These are phyloP conservation scores for Coprinopsis cinerea DNA, from an alignment of 768 basidiomycete species.

Conservation along the genomic window DNA sequence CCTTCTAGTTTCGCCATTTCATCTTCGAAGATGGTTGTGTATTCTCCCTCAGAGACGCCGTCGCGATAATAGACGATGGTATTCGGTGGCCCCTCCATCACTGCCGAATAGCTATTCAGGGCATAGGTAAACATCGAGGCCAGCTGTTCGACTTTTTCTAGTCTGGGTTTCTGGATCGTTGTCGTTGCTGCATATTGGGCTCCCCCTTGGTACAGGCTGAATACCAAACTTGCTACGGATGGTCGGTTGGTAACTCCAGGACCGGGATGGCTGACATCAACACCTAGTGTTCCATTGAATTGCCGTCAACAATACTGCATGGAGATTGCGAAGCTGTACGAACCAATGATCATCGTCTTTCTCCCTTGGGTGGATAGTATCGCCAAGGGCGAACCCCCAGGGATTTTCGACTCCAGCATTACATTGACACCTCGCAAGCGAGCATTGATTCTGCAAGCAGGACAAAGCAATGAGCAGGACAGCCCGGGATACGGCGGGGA, in stretches of 20 bases:
- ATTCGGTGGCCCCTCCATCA: conserved; percentile 14
- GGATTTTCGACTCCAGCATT: conserved; percentile 24
- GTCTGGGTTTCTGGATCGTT: conserved; percentile 38
- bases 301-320: neutral
- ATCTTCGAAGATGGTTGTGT: conserved; percentile 24
- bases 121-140: conserved; percentile 31
- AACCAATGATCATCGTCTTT: conserved; percentile 40
- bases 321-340: conserved; percentile 1
- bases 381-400: conserved; percentile 1
- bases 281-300: conserved; percentile 40
- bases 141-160: conserved; percentile 43
- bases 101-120: conserved; percentile 9
- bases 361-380: too few species aligned
- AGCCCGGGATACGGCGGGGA: too few species aligned
- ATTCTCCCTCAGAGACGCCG: conserved; percentile 42
- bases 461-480: too few species aligned
- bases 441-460: conserved; percentile 52
- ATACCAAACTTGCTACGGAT: conserved; percentile 56
- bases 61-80: conserved; percentile 43
- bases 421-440: conserved; percentile 49
- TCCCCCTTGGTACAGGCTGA: conserved; percentile 41
- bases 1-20: conserved; percentile 46
- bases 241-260: conserved; percentile 42
- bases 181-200: conserved; percentile 42
- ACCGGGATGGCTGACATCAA: conserved; percentile 58